Evolutionary conservation across 164 flowering plant genomes (phyloP), one percentile per base, ranked within the genome.

Genomic region (Vitis cinerea): DNA sequence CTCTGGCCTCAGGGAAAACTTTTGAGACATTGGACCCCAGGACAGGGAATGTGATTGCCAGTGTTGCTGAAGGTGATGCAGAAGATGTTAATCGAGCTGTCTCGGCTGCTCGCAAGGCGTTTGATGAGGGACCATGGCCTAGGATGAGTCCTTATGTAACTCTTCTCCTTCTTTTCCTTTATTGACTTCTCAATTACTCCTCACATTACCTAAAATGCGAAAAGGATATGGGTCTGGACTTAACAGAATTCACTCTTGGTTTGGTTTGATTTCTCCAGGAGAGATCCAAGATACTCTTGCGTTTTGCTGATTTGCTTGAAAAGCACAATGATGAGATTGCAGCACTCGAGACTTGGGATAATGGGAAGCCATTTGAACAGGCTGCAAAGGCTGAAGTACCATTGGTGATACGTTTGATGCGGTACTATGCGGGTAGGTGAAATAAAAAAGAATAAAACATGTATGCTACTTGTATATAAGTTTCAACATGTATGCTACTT

Each of bases 61-160:
- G 88, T 68, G 86, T 90, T 54, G 83, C 95, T 27, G 92, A 88
- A 76, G 91, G 91, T 57, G 91, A 87, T 59, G 74, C 68, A 1
- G 92, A 85, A 77, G 95, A 88, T 70, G 37, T 88, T 10, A 76
- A 90, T 68, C 76, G 85, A 19, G 92, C 95, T 19, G 95, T 88
- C 4, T 37, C 84, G 62, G 87, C 91, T 69, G 91, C 91, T 57
- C 88, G 92, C 23, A 86, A 76, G 74, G 92, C 94, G 14, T 88
- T 90, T 69, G 92, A 90, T 72, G 80, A 85, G 61, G 92, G 92
- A 69, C 89, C 92, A 5, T 89, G 94, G 92, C 92, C 94, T 0
- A 85, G 47, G 74, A 90, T 90, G 94, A 77, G 78, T 30, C 30
- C 74, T 23, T 72, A 76, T 72, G 75, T 76, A 72, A 27, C 10